Base-by-base conservation (phyloP, 495 filamentous ascomycete genomes). In the Apiosordaria backusii region DNA sequence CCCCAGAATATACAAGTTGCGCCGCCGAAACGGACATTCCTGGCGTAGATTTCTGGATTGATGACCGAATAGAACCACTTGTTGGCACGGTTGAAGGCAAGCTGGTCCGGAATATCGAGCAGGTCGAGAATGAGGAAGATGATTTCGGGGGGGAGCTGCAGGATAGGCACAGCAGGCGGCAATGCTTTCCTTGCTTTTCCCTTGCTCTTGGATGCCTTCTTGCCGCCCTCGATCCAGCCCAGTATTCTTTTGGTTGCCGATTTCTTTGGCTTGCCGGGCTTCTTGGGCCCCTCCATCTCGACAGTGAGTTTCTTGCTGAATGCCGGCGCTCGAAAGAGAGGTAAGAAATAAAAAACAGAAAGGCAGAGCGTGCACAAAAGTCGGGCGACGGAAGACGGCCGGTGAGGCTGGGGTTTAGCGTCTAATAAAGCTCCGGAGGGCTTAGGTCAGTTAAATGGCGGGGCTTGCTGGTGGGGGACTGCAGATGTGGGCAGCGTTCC, bases 91-190 rank as follows among this genome's bases (percentile, higher is more conserved):
- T 58, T 50, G 29, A 75, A 66, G 24, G 69, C 63, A 15, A 67
- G 67, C 50, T 71, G 68, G 21, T 70, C 66, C n/a, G 55, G 45
- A 6, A 65, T 35, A 25, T 60, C 64, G 54, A 72, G 67, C 35
- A 64, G 62, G 53, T 73, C 68, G 64, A 68, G 15, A 71, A 78
- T 64, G 59, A 77, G 67, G 18, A 67, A 62, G 52, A 72, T 64
- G 57, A 75, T 67, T 61, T 75, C 73, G 10, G 71, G 50, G 6
- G 72, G 73, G 1, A 75, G 67, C 15, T 50, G 60, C 3, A 69
- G 65, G 24, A 73, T 65, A 0, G 67, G 67, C 50, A 62, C 65
- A 24, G 26, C 9, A 0, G 4, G 59, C 57, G 67, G 52, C 35
- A 27, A 21, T 4, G 65, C 40, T 60, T 61, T 64, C 26, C 50